Percentiles rank a stretch among this genome's conserved stretches.
phyloP scores from a whole-genome alignment of 2,329 filamentous ascomycete species.

The Paraphaeosphaeria sporulosa region DNA sequence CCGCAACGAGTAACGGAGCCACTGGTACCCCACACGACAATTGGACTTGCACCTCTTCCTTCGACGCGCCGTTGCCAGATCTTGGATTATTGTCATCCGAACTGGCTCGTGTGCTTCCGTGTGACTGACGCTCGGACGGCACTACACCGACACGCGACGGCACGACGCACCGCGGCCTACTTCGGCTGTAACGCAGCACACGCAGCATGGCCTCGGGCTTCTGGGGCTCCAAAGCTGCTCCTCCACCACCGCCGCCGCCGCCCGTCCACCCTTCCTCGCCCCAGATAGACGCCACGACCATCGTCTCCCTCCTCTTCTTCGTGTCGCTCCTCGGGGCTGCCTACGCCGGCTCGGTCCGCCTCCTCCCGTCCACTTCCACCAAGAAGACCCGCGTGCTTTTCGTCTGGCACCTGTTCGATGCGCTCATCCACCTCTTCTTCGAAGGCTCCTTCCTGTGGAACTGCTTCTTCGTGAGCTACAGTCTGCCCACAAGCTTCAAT shows the following conservation, averaged over 20 bases:
- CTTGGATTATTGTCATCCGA: neutral
- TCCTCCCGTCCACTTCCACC: slow-evolving; percentile 63
- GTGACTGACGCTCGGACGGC: slow-evolving; percentile 13
- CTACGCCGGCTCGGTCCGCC: slow-evolving; percentile 56
- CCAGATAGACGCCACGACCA: slow-evolving; percentile 58
- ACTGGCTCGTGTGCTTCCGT: slow-evolving; percentile 13
- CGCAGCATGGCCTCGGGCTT: slow-evolving; percentile 13
- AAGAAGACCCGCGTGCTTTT: slow-evolving; percentile 77
- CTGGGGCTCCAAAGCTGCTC: slow-evolving; percentile 23
- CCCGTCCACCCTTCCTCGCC: slow-evolving; percentile 60
- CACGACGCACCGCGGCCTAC: slow-evolving; percentile 2
- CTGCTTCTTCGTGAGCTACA: slow-evolving; percentile 78
- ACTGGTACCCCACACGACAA: slow-evolving; percentile 22
- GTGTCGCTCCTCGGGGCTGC: slow-evolving; percentile 63
- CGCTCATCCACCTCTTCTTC: slow-evolving; percentile 87
- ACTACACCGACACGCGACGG: slow-evolving; percentile 1
- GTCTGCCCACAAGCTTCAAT: slow-evolving; percentile 51
- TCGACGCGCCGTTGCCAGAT: slow-evolving; percentile 4
- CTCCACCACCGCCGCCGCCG: slow-evolving; percentile 66
- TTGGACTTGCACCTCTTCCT: slow-evolving; percentile 26
- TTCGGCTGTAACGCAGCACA: slow-evolving; percentile 1
- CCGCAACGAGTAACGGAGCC: slow-evolving; percentile 23
- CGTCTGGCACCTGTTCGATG: slow-evolving; percentile 94
- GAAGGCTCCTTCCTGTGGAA: slow-evolving; percentile 93
- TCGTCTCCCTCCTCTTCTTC: slow-evolving; percentile 62